Evolutionary conservation across 345 rosid genomes (phyloP).

Genomic region (Brassica carinata): DNA sequence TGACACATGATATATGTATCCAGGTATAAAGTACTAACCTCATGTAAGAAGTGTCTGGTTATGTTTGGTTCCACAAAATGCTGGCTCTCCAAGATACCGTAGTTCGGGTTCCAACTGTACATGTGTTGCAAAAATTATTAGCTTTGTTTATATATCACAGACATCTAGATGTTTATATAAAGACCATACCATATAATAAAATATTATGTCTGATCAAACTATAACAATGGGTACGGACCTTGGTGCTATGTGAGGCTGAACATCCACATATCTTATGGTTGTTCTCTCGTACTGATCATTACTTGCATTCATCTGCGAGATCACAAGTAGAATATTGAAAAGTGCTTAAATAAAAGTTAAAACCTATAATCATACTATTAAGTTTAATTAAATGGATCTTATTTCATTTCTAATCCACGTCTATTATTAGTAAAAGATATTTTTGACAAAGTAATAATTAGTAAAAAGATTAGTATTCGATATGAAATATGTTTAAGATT

Average conservation of each 20-base stretch:
- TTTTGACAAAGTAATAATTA: not conserved
- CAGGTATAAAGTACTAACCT: slow-evolving; percentile 47
- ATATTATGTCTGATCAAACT: not conserved
- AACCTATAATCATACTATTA: not conserved
- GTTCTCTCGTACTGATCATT: slow-evolving; percentile 62
- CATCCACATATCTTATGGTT: slow-evolving; percentile 60
- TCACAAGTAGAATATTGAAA: slow-evolving; percentile 5
- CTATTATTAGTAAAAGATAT: not conserved
- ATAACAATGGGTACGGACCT: slow-evolving; percentile 48
- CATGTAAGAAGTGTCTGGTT: slow-evolving; percentile 65
- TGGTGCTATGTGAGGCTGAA: slow-evolving; percentile 49
- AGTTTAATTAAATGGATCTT: slow-evolving; percentile 9
- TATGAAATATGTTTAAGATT: not conserved
- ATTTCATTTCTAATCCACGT: not conserved
- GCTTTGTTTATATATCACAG: not conserved
- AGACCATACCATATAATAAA: not conserved
- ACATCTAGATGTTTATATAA: not conserved
- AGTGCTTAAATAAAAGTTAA: not conserved
- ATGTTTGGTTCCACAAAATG: slow-evolving; percentile 58
- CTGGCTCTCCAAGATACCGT: slow-evolving; percentile 57
- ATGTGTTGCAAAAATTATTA: slow-evolving; percentile 17
- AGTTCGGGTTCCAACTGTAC: slow-evolving; percentile 66
- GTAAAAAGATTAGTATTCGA: not conserved
- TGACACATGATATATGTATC: not conserved
- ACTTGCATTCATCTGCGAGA: slow-evolving; percentile 63